phyloP scores from a whole-genome alignment of 129 eudicot species.

The Apium graveolens region DNA sequence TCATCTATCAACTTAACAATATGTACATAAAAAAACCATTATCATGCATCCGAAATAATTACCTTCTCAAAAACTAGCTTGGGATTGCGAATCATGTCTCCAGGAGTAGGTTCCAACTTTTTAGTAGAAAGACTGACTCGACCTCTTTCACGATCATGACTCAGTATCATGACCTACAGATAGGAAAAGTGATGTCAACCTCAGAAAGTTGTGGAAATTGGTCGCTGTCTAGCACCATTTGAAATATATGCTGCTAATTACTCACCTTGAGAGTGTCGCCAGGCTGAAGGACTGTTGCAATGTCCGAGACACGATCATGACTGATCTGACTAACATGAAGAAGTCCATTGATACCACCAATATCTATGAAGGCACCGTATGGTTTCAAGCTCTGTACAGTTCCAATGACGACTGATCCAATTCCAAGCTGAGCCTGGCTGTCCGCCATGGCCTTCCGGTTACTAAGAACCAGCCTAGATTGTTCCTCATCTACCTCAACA shows the following conservation, averaged over 20 bases:
- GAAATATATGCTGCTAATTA: not conserved
- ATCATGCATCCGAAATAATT: not conserved
- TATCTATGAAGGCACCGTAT: conserved; percentile 91
- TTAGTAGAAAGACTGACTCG: conserved; percentile 92
- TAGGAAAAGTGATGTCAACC: not conserved
- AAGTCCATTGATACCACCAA: conserved; percentile 97
- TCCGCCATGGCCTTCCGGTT: conserved; percentile 97
- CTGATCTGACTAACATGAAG: conserved; percentile 97
- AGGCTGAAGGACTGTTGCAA: conserved; percentile 87
- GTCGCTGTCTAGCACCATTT: not conserved
- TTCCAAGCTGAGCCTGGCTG: conserved; percentile 96
- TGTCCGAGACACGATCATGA: conserved; percentile 93
- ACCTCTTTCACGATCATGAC: conserved; percentile 97
- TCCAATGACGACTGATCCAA: conserved; percentile 82
- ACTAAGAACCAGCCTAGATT: conserved; percentile 75
- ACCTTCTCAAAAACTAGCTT: conserved; percentile 95
- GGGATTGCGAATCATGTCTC: conserved; percentile 98
- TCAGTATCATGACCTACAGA: conserved; percentile 76
- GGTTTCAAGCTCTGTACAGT: conserved; percentile 94
- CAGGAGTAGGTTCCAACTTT: conserved; percentile 96
- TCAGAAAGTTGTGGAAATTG: not conserved
- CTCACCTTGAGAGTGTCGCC: conserved; percentile 87
- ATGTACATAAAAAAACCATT: not conserved
- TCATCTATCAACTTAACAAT: not conserved
- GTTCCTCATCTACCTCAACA: conserved; percentile 95